phyloP scores from a whole-genome alignment of 768 basidiomycete genomes.

The Coprinellus micaceus region DNA sequence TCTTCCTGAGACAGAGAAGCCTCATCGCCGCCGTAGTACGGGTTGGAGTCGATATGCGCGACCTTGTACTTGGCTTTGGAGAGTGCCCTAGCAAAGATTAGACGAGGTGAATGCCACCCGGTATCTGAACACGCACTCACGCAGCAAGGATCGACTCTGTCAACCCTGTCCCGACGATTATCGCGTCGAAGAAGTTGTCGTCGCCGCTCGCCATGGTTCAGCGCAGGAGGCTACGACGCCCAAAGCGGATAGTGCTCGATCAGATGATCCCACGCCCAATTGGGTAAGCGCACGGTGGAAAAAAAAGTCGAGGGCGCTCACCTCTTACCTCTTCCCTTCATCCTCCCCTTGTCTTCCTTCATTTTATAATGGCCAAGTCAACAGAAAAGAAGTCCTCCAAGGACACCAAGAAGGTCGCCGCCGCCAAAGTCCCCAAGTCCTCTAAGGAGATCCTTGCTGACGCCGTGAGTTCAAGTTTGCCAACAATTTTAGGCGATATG shows the following conservation, averaged over 20 bases:
- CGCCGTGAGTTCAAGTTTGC: neutral
- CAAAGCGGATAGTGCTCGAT: neutral
- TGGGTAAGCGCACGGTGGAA: slow-evolving; percentile 14
- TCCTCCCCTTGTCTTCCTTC: slow-evolving; percentile 8
- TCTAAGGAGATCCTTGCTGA: slow-evolving; percentile 22
- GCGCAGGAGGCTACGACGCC: neutral
- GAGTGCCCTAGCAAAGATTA: slow-evolving; percentile 57
- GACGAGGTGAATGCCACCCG: neutral
- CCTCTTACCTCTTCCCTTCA: neutral
- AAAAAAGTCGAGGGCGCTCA: slow-evolving; percentile 22
- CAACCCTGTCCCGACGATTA: slow-evolving; percentile 76
- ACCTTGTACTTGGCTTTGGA: slow-evolving; percentile 86
- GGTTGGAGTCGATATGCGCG: slow-evolving; percentile 81
- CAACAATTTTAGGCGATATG: neutral
- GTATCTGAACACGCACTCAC: slow-evolving; percentile 45
- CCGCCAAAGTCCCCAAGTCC: slow-evolving; percentile 21
- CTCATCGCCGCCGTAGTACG: slow-evolving; percentile 82
- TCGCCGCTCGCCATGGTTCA: slow-evolving; percentile 12
- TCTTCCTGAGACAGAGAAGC: slow-evolving; percentile 83
- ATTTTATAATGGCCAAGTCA: slow-evolving; percentile 46
- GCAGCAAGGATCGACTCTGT: slow-evolving; percentile 85
- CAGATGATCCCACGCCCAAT: slow-evolving; percentile 28
- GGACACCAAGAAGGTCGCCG: slow-evolving; percentile 12
- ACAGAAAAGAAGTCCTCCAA: slow-evolving; percentile 32
- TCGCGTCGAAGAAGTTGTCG: slow-evolving; percentile 58